Evolutionary conservation across 1,284 basidiomycete genomes (phyloP).

Genomic region (Fomitopsis pinicola): DNA sequence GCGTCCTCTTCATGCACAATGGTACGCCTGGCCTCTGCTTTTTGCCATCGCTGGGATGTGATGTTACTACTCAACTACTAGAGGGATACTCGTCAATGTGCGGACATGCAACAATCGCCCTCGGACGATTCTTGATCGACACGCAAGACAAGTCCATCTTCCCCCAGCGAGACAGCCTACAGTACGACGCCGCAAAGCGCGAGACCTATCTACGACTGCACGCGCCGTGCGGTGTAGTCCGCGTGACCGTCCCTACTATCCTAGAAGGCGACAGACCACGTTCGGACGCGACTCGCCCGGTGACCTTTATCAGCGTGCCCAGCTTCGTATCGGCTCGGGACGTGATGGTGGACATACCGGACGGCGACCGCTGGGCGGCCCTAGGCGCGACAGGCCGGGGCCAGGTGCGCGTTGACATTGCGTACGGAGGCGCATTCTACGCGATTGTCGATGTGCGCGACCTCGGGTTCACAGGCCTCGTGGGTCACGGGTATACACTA

Average conservation of each 20-base stretch:
- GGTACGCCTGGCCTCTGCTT: slow-evolving; percentile 17
- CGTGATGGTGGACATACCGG: slow-evolving; percentile 27
- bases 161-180: slow-evolving; percentile 27
- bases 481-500: slow-evolving; percentile 15
- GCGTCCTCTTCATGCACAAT: slow-evolving; percentile 44
- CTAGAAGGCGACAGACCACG: slow-evolving; percentile 7
- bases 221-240: slow-evolving; percentile 36
- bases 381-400: slow-evolving; percentile 14
- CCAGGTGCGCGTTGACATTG: slow-evolving; percentile 30
- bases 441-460: slow-evolving; percentile 31
- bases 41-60: background rate
- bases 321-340: slow-evolving; percentile 29
- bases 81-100: slow-evolving; percentile 48
- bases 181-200: slow-evolving; percentile 15
- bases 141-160: slow-evolving; percentile 30
- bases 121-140: slow-evolving; percentile 39
- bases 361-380: slow-evolving; percentile 24
- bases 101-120: slow-evolving; percentile 42
- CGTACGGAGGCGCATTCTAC: slow-evolving; percentile 42
- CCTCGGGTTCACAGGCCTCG: slow-evolving; percentile 29
- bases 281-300: slow-evolving; percentile 27
- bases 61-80: slow-evolving; percentile 7
- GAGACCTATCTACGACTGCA: slow-evolving; percentile 30
- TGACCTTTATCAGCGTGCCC: slow-evolving; percentile 33
- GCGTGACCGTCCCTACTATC: slow-evolving; percentile 27